Evolutionary conservation across 73 alveolate species (phyloP).

Genomic region (Paramecium tetraurelia): DNA sequence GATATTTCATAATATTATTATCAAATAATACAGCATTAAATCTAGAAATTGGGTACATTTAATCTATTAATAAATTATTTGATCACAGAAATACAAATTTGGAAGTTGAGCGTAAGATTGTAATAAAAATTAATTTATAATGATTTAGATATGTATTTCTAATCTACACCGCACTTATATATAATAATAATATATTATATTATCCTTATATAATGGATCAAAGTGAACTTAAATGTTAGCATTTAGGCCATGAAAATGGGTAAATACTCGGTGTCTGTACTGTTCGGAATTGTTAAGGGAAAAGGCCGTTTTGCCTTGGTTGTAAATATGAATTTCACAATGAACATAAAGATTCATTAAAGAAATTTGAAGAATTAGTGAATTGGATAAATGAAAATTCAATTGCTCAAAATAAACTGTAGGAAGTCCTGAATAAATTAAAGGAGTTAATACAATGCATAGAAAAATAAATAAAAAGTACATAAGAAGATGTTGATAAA

Average conservation of each 20-base stretch:
- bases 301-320: not conserved
- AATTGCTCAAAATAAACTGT: too few relatives aligned
- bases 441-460: not conserved
- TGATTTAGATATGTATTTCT: not conserved
- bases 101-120: too few relatives aligned
- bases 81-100: too few relatives aligned
- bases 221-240: not conserved
- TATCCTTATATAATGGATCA: not conserved
- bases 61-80: too few relatives aligned
- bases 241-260: not conserved
- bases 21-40: too few relatives aligned
- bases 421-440: not conserved
- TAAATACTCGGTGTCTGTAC: not conserved
- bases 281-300: not conserved
- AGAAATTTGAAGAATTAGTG: not conserved
- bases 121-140: too few relatives aligned
- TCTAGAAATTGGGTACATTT: too few relatives aligned
- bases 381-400: not conserved
- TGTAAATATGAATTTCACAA: not conserved
- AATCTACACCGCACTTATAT: not conserved
- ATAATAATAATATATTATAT: too few relatives aligned
- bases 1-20: not conserved
- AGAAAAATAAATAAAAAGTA: too few relatives aligned
- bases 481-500: not conserved
- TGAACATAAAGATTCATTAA: not conserved